Evolutionary conservation across 345 rosid species (phyloP), one percentile per base, ranked within the genome.

Genomic region (Arabis alpina): DNA sequence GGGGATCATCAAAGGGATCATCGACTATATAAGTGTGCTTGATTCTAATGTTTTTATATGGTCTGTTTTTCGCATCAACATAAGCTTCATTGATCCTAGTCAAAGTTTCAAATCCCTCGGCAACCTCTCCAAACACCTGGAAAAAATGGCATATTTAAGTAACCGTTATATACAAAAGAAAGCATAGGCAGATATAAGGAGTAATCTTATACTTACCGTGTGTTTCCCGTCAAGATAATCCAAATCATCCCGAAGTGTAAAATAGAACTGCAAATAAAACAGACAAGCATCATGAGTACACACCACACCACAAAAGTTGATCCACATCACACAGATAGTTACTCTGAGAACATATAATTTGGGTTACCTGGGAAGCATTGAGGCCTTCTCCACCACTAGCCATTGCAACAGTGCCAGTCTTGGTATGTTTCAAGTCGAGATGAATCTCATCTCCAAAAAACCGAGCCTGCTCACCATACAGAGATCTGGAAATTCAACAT

Each of bases 141-240:
- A 71, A 24, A 27, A 24, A 27, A 15, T 41, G 48, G 27, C 6
- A 44, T 10, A 37, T 25, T 16, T 45, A 65, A 12, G 16, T 64
- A 44, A 57, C 8, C 1, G 2, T 6, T 48, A 32, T 13, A 45
- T 12, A 36, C 8, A 25, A 15, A 54, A 27, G 45, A 28, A 43
- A 51, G 49, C 3, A 37, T 6, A 37, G n/a, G 53, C 36, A 63
- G 52, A 0, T 6, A 60, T 34, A 13, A 69, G 11, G 25, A 48
- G 9, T 11, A 51, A 14, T 9, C 19, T 10, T 70, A 68, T 14
- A 69, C 97, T 88, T 76, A 91, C 99, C 1, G 96, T 89, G 78
- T 89, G 96, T 86, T 91, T 94, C 64, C 88, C 98, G 39, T 92
- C 99, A n/a, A 91, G 99, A 76, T 91, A 94, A 80, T 91, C 99